phyloP scores from a whole-genome alignment of 805 yeast species.

The Wickerhamiella hasegawae region DNA sequence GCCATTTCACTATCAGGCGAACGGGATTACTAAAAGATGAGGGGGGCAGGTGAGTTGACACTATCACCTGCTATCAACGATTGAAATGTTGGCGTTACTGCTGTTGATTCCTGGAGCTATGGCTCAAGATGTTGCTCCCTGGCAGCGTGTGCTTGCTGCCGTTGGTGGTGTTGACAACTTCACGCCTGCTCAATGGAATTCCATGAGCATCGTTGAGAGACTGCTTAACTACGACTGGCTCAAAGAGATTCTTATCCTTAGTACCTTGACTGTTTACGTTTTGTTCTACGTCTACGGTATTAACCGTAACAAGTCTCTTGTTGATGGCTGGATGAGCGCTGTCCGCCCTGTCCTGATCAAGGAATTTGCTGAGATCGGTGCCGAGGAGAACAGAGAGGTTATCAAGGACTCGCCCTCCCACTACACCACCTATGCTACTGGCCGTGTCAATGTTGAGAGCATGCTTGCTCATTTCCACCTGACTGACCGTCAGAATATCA shows the following conservation, averaged over 20 bases:
- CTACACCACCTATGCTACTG: slow-evolving; percentile 66
- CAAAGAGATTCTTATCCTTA: slow-evolving; percentile 45
- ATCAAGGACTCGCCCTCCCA: slow-evolving; percentile 48
- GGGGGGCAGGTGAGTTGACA: no score
- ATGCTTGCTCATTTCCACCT: slow-evolving; percentile 46
- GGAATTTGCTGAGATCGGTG: slow-evolving; percentile 69
- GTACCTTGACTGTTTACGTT: slow-evolving; percentile 34
- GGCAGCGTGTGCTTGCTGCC: slow-evolving; percentile 1
- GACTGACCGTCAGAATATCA: slow-evolving; percentile 64
- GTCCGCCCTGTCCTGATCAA: slow-evolving; percentile 37
- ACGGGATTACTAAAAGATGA: no score
- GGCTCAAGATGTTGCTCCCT: neutral
- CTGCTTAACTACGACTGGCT: slow-evolving; percentile 54
- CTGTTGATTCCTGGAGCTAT: neutral
- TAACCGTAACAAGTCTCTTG: slow-evolving; percentile 38
- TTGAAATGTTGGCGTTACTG: no score
- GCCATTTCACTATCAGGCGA: no score
- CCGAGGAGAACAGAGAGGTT: slow-evolving; percentile 21
- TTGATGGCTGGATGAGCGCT: slow-evolving; percentile 35
- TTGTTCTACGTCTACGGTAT: slow-evolving; percentile 43
- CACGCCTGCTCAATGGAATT: slow-evolving; percentile 34
- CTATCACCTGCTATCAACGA: no score
- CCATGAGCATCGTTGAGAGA: slow-evolving; percentile 45
- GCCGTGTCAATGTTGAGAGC: slow-evolving; percentile 61
- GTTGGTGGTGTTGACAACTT: slow-evolving; percentile 8